Conservation (phyloP, 177 flowering plant genomes). For the Vitis hybrid region DNA sequence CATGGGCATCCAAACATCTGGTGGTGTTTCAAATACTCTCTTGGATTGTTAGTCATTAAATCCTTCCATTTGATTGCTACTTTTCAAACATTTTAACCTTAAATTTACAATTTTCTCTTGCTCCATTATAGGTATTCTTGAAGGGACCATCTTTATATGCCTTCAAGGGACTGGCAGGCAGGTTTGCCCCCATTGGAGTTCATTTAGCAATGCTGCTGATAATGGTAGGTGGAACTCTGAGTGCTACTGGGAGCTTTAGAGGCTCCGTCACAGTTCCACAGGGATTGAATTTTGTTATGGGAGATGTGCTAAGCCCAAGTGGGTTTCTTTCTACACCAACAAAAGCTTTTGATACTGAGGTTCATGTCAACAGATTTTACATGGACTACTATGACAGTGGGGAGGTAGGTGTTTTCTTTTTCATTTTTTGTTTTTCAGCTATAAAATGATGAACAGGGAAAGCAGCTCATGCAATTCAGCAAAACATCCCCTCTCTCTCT, state of each 20-base stretch:
- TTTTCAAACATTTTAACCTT: not conserved
- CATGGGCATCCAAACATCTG: too few species aligned
- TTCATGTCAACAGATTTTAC: slow-evolving; percentile 86
- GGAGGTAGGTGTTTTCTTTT: slow-evolving; percentile 50
- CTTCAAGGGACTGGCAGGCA: slow-evolving; percentile 88
- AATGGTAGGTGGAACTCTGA: slow-evolving; percentile 92
- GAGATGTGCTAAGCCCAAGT: slow-evolving; percentile 77
- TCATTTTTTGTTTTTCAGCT: too few species aligned
- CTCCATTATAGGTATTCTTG: slow-evolving; percentile 62
- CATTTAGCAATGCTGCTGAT: slow-evolving; percentile 90
- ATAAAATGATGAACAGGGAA: too few species aligned
- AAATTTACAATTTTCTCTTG: not conserved
- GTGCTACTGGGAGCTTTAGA: slow-evolving; percentile 87
- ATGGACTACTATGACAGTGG: slow-evolving; percentile 95
- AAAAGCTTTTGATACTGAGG: slow-evolving; percentile 81
- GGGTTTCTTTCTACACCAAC: slow-evolving; percentile 89
- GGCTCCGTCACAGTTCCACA: slow-evolving; percentile 98
- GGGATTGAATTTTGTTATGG: slow-evolving; percentile 87
- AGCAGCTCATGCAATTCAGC: too few species aligned
- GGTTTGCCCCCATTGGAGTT: slow-evolving; percentile 96
- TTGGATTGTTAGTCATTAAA: too few species aligned
- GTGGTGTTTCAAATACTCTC: too few species aligned
- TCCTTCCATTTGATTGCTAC: not conserved
- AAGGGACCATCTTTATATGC: slow-evolving; percentile 96
- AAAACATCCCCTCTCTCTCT: too few species aligned